Percentiles rank a stretch among this genome's conserved stretches.
These are phyloP conservation scores for Plenodomus lindquistii DNA, from an alignment of 2,329 filamentous ascomycete species.

Conservation along the genomic window DNA sequence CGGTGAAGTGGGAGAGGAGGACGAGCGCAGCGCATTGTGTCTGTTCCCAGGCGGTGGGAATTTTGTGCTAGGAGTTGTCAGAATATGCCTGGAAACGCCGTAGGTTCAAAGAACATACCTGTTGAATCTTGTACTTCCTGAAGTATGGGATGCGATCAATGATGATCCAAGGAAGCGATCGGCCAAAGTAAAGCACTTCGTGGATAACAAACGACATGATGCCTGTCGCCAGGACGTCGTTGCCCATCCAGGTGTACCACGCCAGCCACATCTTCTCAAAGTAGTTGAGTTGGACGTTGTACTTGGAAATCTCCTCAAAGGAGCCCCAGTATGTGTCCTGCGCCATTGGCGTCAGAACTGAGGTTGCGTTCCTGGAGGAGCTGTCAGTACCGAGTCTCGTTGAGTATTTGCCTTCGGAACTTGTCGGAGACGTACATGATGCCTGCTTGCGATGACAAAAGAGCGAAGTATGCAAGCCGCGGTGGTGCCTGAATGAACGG, in stretches of 20 bases:
- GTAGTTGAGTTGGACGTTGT: conserved; percentile 85
- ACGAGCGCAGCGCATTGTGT: conserved; percentile 93
- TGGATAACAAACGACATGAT: conserved; percentile 98
- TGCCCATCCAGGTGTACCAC: conserved; percentile 98
- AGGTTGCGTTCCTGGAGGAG: conserved; percentile 40
- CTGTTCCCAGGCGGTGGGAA: conserved; percentile 90
- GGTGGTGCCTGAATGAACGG: not conserved
- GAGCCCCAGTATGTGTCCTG: conserved; percentile 67
- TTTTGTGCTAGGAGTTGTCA: conserved; percentile 63
- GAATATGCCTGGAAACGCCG: not conserved
- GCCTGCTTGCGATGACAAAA: conserved; percentile 16
- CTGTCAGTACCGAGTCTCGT: conserved; percentile 21
- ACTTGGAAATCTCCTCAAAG: conserved; percentile 66
- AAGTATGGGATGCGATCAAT: conserved; percentile 87
- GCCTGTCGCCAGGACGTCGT: conserved; percentile 92
- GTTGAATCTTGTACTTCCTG: conserved; percentile 93
- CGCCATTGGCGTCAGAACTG: conserved; percentile 42
- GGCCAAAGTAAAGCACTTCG: conserved; percentile 92
- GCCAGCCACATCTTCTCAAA: conserved; percentile 89
- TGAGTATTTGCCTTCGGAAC: conserved; percentile 6
- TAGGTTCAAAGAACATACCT: conserved; percentile 58
- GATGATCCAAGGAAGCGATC: conserved; percentile 87
- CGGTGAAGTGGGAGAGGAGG: conserved; percentile 93
- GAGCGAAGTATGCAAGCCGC: not conserved
- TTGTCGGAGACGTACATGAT: conserved; percentile 28